These are phyloP conservation scores for Salinomyces thailandicus DNA, from an alignment of 2,329 filamentous ascomycete genomes.

Conservation along the genomic window DNA sequence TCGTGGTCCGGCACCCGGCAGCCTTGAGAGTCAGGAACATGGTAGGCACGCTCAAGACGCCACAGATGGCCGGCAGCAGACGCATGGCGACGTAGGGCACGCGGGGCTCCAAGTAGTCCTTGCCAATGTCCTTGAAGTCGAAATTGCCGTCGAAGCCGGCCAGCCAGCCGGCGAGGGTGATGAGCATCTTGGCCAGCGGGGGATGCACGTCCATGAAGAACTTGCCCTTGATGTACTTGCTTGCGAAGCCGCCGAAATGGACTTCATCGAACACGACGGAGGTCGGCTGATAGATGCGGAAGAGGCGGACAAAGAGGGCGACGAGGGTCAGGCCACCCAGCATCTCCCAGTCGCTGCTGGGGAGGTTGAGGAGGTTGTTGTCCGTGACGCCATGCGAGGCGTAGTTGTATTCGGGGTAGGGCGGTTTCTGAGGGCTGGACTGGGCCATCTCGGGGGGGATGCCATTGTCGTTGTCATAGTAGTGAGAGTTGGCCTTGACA, in stretches of 20 bases:
- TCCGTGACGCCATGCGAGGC: conserved; percentile 71
- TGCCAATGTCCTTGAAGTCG: conserved; percentile 99
- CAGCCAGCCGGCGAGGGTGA: conserved; percentile 87
- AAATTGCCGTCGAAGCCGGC: conserved; percentile 93
- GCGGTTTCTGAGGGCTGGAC: background rate
- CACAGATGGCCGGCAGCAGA: conserved; percentile 78
- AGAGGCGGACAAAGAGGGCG: conserved; percentile 71
- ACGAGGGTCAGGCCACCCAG: conserved; percentile 63
- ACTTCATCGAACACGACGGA: conserved; percentile 99
- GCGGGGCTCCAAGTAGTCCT: conserved; percentile 88
- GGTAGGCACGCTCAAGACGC: conserved; percentile 75
- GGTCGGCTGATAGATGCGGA: conserved; percentile 89
- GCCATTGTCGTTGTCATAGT: background rate
- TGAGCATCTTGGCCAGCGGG: conserved; percentile 88
- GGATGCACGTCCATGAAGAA: conserved; percentile 99
- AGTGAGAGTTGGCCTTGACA: too few relatives aligned
- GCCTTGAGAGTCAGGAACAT: conserved; percentile 95
- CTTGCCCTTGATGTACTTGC: conserved; percentile 97
- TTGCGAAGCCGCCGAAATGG: conserved; percentile 96
- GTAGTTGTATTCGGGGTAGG: conserved; percentile 39
- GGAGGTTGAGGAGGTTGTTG: conserved; percentile 84
- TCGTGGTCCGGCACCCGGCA: conserved; percentile 75
- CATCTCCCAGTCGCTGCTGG: conserved; percentile 70
- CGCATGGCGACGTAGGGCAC: conserved; percentile 98
- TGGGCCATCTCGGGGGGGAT: background rate